Conservation (phyloP, 768 basidiomycete genomes). For the Mycena sanguinolenta region DNA sequence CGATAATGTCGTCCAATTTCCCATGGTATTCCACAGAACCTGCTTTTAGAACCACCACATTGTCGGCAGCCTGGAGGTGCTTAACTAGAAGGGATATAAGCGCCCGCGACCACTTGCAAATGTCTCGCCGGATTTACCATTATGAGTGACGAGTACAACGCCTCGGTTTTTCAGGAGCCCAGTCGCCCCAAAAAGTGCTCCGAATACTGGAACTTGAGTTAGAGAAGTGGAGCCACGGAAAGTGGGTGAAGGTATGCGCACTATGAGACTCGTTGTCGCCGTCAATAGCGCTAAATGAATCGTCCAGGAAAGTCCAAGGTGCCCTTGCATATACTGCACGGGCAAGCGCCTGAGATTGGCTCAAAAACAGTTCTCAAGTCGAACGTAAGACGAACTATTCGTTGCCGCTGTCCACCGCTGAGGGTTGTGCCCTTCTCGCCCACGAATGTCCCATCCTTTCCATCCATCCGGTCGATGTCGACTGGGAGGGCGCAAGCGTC, state of each 20-base stretch:
- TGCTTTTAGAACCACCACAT: too few relatives aligned
- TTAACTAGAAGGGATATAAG: neutral
- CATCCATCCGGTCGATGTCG: slow-evolving; percentile 14
- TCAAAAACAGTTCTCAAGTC: neutral
- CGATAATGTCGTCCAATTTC: too few relatives aligned
- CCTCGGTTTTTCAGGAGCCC: neutral
- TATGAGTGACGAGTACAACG: slow-evolving; percentile 6
- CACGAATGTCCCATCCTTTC: slow-evolving; percentile 72
- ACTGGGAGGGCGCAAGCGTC: slow-evolving; percentile 20
- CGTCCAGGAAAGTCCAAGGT: slow-evolving; percentile 69
- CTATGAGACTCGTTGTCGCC: too few relatives aligned
- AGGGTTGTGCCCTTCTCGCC: slow-evolving; percentile 72
- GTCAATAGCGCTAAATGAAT: slow-evolving; percentile 63
- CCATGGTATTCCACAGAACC: too few relatives aligned
- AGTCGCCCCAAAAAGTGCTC: slow-evolving; percentile 43
- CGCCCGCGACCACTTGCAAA: neutral
- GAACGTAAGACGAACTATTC: slow-evolving; percentile 50
- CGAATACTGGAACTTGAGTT: slow-evolving; percentile 8
- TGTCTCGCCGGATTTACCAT: neutral
- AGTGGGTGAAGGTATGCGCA: slow-evolving; percentile 4
- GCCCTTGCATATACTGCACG: slow-evolving; percentile 72
- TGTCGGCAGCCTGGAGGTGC: slow-evolving; percentile 1
- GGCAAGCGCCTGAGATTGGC: slow-evolving; percentile 56
- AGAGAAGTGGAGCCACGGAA: neutral
- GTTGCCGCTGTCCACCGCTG: slow-evolving; percentile 74